Evolutionary conservation across 1,284 basidiomycete genomes (phyloP).

Genomic region (Boletus semigastroideus): DNA sequence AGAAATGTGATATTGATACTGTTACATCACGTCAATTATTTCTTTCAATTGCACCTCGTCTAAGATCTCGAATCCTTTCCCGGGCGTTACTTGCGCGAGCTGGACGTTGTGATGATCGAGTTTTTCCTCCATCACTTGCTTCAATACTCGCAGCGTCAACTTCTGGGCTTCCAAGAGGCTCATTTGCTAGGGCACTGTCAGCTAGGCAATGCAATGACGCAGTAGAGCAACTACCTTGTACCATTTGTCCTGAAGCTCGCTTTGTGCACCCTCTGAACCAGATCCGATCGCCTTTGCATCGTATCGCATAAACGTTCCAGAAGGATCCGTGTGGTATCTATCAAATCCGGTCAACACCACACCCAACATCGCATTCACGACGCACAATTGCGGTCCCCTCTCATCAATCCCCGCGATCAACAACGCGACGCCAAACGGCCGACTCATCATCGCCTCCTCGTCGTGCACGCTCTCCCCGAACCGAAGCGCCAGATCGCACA

Average conservation of each 20-base stretch:
- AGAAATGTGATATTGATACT: conserved; percentile 6
- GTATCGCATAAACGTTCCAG: conserved; percentile 97
- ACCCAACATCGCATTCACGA: conserved; percentile 5
- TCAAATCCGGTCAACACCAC: conserved; percentile 8
- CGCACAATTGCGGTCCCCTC: conserved; percentile 90
- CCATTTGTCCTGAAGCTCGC: conserved; percentile 97
- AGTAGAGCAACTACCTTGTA: conserved; percentile 66
- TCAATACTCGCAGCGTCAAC: conserved; percentile 86
- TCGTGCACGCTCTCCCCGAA: conserved; percentile 99
- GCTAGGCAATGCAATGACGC: neutral
- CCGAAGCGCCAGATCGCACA: conserved; percentile 94
- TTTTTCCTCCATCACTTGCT: conserved; percentile 99
- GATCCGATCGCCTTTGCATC: conserved; percentile 99
- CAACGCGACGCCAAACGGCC: conserved; percentile 97
- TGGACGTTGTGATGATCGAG: conserved; percentile 79
- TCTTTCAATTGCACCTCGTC: conserved; percentile 74
- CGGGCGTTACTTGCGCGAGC: conserved; percentile 85
- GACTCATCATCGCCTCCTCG: conserved; percentile 99
- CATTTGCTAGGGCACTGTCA: conserved; percentile 70
- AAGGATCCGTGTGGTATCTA: conserved; percentile 97
- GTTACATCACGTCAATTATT: conserved; percentile 78
- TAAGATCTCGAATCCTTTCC: conserved; percentile 82
- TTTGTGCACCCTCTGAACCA: conserved; percentile 97
- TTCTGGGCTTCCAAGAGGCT: conserved; percentile 86
- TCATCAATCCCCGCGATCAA: conserved; percentile 97